Evolutionary conservation across 805 yeast species (phyloP).

Genomic region (Candida peoriensis): DNA sequence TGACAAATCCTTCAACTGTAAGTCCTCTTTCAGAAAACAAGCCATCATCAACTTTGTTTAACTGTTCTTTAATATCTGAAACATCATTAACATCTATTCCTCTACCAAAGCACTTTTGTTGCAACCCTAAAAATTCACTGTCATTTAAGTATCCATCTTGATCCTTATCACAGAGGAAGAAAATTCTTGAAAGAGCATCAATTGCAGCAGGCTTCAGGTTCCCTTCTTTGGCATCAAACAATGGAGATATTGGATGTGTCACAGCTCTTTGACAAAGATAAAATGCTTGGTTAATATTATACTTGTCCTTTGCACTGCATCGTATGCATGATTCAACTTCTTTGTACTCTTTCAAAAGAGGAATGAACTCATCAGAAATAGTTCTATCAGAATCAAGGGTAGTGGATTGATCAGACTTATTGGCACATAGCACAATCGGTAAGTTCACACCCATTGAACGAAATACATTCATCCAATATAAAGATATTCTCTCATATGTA

Average conservation of each 20-base stretch:
- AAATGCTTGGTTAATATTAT: slow-evolving; percentile 86
- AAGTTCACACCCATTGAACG: slow-evolving; percentile 90
- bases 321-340: slow-evolving; percentile 91
- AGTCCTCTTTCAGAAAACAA: slow-evolving; percentile 47
- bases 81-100: slow-evolving; percentile 46
- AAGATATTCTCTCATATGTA: slow-evolving; percentile 85
- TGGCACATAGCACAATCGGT: slow-evolving; percentile 89
- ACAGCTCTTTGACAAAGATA: slow-evolving; percentile 92
- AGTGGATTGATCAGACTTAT: slow-evolving; percentile 54
- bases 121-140: slow-evolving; percentile 65
- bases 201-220: slow-evolving; percentile 71
- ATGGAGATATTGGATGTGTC: slow-evolving; percentile 87
- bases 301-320: slow-evolving; percentile 78
- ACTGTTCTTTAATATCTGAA: slow-evolving; percentile 35
- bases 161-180: slow-evolving; percentile 81
- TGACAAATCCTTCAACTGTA: slow-evolving; percentile 68
- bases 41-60: slow-evolving; percentile 26
- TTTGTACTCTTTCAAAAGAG: slow-evolving; percentile 82
- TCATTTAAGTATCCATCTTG: slow-evolving; percentile 81
- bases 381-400: slow-evolving; percentile 40
- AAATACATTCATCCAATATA: slow-evolving; percentile 93
- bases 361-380: slow-evolving; percentile 76
- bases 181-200: slow-evolving; percentile 73
- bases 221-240: slow-evolving; percentile 89
- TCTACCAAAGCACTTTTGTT: slow-evolving; percentile 68